These are phyloP conservation scores for Candida verbasci DNA, from an alignment of 805 yeast genomes.

Conservation along the genomic window DNA sequence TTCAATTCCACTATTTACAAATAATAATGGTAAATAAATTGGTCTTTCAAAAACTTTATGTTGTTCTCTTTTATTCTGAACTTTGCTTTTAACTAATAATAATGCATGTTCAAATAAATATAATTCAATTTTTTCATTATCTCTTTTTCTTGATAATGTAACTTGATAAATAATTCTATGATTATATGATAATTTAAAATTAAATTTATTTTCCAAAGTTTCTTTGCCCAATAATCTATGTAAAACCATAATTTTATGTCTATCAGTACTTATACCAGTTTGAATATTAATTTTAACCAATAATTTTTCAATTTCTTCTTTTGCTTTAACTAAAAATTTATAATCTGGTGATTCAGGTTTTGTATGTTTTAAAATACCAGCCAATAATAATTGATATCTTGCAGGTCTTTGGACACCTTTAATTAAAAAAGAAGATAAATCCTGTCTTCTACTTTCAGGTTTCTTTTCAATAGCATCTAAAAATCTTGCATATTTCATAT, in stretches of 20 bases:
- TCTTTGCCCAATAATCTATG: constrained; percentile 56
- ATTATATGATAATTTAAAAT: constrained; percentile 78
- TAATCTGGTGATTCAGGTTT: constrained; percentile 71
- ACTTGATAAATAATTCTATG: constrained; percentile 79
- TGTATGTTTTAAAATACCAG: constrained; percentile 79
- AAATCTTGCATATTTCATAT: constrained; percentile 88
- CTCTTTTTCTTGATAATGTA: constrained; percentile 61
- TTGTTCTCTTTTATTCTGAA: constrained; percentile 85
- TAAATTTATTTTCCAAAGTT: constrained; percentile 79
- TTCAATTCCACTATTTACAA: constrained; percentile 74
- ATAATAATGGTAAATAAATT: constrained; percentile 72
- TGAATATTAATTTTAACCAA: constrained; percentile 78
- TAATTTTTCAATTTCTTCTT: constrained; percentile 69
- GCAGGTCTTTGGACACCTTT: constrained; percentile 97
- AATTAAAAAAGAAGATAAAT: constrained; percentile 86
- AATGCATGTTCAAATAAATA: constrained; percentile 87
- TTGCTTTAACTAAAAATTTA: constrained; percentile 64
- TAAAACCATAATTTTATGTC: constrained; percentile 82
- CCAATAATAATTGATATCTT: constrained; percentile 79
- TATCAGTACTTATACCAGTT: constrained; percentile 89
- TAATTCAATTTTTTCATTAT: constrained; percentile 77
- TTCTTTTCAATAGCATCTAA: constrained; percentile 85
- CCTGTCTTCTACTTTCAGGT: constrained; percentile 83
- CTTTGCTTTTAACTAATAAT: constrained; percentile 77
- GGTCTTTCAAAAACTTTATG: constrained; percentile 89